phyloP scores from a whole-genome alignment of 768 basidiomycete species.

The Kwoniella bestiolae region DNA sequence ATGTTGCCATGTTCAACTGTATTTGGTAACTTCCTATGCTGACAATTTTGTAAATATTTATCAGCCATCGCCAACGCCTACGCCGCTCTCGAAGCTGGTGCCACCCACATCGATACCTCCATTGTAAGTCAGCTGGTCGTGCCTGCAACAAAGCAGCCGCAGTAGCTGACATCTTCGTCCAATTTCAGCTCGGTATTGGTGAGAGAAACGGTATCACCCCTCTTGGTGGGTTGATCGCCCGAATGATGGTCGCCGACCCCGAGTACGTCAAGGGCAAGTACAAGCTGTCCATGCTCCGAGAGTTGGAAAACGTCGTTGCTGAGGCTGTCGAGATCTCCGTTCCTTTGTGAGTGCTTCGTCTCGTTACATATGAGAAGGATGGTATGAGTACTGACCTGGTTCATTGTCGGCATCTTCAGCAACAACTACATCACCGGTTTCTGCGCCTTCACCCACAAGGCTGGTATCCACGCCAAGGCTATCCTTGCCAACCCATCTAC shows the following conservation, averaged over 20 bases:
- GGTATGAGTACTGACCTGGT: too few species aligned
- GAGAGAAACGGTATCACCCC: conserved; percentile 99
- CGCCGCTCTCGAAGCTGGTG: conserved; percentile 96
- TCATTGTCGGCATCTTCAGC: too few species aligned
- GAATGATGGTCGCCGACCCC: conserved; percentile 91
- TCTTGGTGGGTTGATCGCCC: conserved; percentile 93
- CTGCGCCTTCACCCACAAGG: conserved; percentile 99
- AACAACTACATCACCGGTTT: conserved; percentile 76
- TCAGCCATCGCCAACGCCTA: conserved; percentile 97
- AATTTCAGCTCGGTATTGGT: conserved; percentile 87
- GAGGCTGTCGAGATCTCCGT: conserved; percentile 98
- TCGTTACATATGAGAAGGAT: too few species aligned
- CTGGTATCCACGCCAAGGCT: conserved; percentile 99
- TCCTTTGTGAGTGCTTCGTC: conserved; percentile 76
- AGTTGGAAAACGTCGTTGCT: conserved; percentile 97
- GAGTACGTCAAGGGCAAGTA: conserved; percentile 99
- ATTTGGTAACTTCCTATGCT: too few species aligned
- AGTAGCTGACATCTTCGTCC: not conserved
- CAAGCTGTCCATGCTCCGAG: conserved; percentile 94
- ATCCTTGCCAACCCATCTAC: conserved; percentile 99
- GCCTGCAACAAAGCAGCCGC: not conserved
- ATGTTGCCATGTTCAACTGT: too few species aligned
- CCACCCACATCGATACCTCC: conserved; percentile 97
- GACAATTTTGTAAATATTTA: not conserved
- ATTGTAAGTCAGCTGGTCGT: conserved; percentile 27